phyloP scores from a whole-genome alignment of 805 yeast species.

The Tanozyma kutaoensis region DNA sequence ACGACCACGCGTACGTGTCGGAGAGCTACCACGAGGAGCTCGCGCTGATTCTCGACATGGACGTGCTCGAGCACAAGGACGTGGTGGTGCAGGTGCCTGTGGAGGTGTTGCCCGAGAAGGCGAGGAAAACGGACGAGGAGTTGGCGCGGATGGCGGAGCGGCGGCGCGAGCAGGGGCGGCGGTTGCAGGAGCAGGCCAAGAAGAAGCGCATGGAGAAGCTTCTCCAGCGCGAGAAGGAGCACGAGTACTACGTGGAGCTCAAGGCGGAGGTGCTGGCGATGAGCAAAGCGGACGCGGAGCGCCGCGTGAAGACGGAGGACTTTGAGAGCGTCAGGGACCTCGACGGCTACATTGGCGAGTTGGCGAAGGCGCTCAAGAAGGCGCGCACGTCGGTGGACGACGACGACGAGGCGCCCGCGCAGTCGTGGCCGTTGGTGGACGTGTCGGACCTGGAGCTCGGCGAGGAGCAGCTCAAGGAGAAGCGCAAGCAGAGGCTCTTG shows the following conservation, averaged over 20 bases:
- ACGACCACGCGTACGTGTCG: slow-evolving; percentile 72
- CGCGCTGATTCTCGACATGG: slow-evolving; percentile 40
- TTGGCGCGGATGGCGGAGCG: slow-evolving; percentile 62
- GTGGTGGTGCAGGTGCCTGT: slow-evolving; percentile 72
- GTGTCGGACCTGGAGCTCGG: slow-evolving; percentile 73
- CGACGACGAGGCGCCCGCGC: slow-evolving; percentile 32
- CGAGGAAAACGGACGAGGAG: slow-evolving; percentile 75
- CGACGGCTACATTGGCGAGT: slow-evolving; percentile 44
- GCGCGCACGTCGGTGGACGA: slow-evolving; percentile 57
- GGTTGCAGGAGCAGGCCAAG: slow-evolving; percentile 89
- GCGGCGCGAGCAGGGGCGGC: slow-evolving; percentile 71
- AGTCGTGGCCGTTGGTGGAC: slow-evolving; percentile 55
- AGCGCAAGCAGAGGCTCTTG: slow-evolving; percentile 68
- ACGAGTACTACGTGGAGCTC: slow-evolving; percentile 51
- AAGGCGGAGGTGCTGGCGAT: slow-evolving; percentile 36
- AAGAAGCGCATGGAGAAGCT: slow-evolving; percentile 70
- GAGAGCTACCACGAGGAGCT: slow-evolving; percentile 55
- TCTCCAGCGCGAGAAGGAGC: slow-evolving; percentile 69
- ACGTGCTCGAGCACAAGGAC: slow-evolving; percentile 54
- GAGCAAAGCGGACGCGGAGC: slow-evolving; percentile 39
- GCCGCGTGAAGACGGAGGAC: slow-evolving; percentile 54
- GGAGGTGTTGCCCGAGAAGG: slow-evolving; percentile 45
- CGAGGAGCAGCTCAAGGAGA: slow-evolving; percentile 75
- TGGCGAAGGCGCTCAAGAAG: slow-evolving; percentile 58
- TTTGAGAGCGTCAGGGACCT: slow-evolving; percentile 67